A percentile compares a stretch with the other conserved stretches of the same genome.
These are phyloP conservation scores for Syzygium jambos DNA, from an alignment of 345 rosid genomes.

Conservation along the genomic window DNA sequence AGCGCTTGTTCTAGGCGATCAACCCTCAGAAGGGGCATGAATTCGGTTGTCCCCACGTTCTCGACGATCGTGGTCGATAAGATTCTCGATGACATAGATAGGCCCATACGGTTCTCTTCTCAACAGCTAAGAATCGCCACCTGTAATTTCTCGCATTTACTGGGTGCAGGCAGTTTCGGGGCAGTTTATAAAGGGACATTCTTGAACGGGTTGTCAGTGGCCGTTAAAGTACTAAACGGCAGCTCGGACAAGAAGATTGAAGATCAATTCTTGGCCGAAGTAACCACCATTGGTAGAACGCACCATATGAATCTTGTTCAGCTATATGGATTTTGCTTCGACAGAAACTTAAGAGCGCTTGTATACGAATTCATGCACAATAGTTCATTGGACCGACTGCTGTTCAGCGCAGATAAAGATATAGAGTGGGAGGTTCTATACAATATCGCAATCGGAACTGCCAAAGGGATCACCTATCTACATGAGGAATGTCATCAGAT, in stretches of 20 bases:
- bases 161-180: conserved; percentile 9
- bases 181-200: conserved; percentile 8
- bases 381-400: neutral
- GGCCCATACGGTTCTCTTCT: conserved; percentile 3
- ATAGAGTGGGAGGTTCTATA: neutral
- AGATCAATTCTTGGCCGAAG: conserved; percentile 10
- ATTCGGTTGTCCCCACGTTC: neutral
- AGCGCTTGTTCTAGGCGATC: neutral
- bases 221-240: neutral
- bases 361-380: conserved; percentile 6
- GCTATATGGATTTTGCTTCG: conserved; percentile 6
- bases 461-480: conserved; percentile 4
- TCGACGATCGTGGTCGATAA: neutral
- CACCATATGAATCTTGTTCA: conserved; percentile 4
- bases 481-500: conserved; percentile 1
- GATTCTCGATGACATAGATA: neutral
- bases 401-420: neutral
- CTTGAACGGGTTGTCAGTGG: neutral
- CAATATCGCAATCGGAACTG: neutral
- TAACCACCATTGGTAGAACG: conserved; percentile 7
- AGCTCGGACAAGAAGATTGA: conserved; percentile 1
- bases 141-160: neutral
- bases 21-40: neutral
- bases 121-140: neutral
- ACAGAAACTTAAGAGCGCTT: neutral